These are phyloP conservation scores for Phymatotrichopsis omnivora DNA, from an alignment of 2,329 filamentous ascomycete species.

Conservation along the genomic window DNA sequence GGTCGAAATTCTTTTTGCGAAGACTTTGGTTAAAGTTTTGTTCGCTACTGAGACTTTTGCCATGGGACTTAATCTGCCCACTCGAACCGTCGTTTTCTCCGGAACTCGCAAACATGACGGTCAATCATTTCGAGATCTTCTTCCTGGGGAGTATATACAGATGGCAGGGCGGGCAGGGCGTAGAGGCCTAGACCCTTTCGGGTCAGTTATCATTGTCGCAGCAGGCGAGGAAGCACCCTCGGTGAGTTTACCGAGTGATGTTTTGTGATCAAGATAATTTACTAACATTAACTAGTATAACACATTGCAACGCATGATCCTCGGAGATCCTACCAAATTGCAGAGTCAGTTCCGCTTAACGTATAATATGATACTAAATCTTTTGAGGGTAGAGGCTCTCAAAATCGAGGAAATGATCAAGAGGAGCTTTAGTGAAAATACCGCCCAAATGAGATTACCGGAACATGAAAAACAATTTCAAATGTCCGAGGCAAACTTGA, in stretches of 20 bases:
- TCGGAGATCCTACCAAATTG: conserved; percentile 89
- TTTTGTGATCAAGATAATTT: background rate
- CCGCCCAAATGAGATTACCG: conserved; percentile 83
- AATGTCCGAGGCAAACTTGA: conserved; percentile 80
- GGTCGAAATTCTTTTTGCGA: conserved; percentile 92
- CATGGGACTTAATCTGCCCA: conserved; percentile 94
- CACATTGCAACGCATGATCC: conserved; percentile 82
- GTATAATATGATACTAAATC: conserved; percentile 98
- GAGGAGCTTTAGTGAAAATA: conserved; percentile 96
- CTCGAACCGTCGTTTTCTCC: conserved; percentile 92
- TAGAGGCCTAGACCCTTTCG: conserved; percentile 82
- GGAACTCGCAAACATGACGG: conserved; percentile 96
- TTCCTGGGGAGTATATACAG: conserved; percentile 94
- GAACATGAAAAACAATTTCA: conserved; percentile 95
- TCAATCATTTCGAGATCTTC: conserved; percentile 76
- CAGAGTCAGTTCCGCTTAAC: conserved; percentile 93
- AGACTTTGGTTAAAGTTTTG: conserved; percentile 87
- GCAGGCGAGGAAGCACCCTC: conserved; percentile 81
- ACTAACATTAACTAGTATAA: conserved; percentile 29
- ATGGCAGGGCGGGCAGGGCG: conserved; percentile 95
- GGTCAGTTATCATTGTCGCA: conserved; percentile 84
- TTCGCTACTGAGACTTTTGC: conserved; percentile 98
- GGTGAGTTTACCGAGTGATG: conserved; percentile 39
- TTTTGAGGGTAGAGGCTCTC: conserved; percentile 85
- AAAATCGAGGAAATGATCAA: conserved; percentile 99